These are phyloP conservation scores for Flaveria ramosissima DNA, from an alignment of 129 eudicot species.

Conservation along the genomic window DNA sequence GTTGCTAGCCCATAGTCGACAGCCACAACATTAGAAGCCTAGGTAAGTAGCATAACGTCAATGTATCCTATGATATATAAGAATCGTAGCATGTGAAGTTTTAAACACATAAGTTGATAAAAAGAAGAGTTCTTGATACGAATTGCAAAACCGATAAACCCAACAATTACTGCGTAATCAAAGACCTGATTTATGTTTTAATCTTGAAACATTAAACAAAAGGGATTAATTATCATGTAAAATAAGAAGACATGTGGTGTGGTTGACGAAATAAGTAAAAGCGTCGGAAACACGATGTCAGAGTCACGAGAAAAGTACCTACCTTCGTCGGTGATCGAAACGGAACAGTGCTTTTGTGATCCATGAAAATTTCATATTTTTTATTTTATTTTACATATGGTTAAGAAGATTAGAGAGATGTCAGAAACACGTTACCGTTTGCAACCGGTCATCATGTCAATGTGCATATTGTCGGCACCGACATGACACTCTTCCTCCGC, in stretches of 20 bases:
- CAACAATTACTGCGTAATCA: neutral
- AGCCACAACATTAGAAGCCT: too few relatives aligned
- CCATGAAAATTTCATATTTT: neutral
- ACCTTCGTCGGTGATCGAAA: neutral
- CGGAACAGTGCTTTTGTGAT: neutral
- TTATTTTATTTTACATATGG: neutral
- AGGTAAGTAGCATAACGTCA: too few relatives aligned
- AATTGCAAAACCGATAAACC: neutral
- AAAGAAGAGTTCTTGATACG: too few relatives aligned
- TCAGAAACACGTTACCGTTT: conserved; percentile 8
- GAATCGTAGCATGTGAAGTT: too few relatives aligned
- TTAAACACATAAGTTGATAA: too few relatives aligned
- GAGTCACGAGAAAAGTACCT: neutral
- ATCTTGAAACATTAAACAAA: neutral
- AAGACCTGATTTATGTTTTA: neutral
- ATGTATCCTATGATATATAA: too few relatives aligned
- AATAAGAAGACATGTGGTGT: neutral
- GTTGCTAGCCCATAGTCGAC: too few relatives aligned
- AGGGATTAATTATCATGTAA: neutral
- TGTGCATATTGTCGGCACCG: conserved; percentile 32
- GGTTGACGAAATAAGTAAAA: neutral
- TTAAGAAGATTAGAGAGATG: neutral
- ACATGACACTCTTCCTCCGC: conserved; percentile 32
- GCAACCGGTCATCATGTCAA: conserved; percentile 28
- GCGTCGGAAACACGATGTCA: conserved; percentile 7